Percentiles rank a stretch among this genome's conserved stretches.
Evolutionary conservation across 441 rosid species (phyloP).

Genomic region (Daphne laureola): DNA sequence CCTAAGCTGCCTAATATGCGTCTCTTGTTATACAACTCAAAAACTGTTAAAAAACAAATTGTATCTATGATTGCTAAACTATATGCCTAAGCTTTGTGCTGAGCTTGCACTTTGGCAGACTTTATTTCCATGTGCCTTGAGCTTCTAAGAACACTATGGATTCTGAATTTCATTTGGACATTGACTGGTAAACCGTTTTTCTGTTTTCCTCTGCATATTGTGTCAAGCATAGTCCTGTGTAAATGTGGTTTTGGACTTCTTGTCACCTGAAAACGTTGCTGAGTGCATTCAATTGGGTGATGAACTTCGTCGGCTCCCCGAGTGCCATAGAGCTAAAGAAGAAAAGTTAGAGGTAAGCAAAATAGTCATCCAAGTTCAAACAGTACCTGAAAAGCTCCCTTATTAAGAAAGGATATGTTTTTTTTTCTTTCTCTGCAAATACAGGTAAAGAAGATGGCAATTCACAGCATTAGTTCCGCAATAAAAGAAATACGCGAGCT

Average conservation of each 20-base stretch:
- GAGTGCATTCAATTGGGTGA: conserved; percentile 58
- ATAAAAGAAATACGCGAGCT: conserved; percentile 72
- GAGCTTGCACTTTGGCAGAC: no score
- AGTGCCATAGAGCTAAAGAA: conserved; percentile 53
- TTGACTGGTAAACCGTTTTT: no score
- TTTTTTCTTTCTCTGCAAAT: conserved; percentile 15
- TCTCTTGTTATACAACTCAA: no score
- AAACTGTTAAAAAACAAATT: no score
- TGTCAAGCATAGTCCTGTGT: conserved; percentile 72
- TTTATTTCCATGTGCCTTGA: no score
- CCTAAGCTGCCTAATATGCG: no score
- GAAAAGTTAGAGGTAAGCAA: conserved; percentile 63
- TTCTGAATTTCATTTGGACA: no score
- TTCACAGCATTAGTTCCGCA: conserved; percentile 56
- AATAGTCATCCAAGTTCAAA: background rate
- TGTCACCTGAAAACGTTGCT: conserved; percentile 75
- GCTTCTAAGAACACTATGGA: no score
- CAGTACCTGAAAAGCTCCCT: background rate
- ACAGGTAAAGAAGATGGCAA: conserved; percentile 89
- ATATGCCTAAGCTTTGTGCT: no score
- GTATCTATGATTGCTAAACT: no score
- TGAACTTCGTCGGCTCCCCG: conserved; percentile 73
- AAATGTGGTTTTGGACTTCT: conserved; percentile 76
- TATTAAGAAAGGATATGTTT: background rate
- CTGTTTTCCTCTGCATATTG: conserved; percentile 7